Evolutionary conservation across 2,329 filamentous ascomycete species (phyloP).

Genomic region (Plectosphaerella plurivora): DNA sequence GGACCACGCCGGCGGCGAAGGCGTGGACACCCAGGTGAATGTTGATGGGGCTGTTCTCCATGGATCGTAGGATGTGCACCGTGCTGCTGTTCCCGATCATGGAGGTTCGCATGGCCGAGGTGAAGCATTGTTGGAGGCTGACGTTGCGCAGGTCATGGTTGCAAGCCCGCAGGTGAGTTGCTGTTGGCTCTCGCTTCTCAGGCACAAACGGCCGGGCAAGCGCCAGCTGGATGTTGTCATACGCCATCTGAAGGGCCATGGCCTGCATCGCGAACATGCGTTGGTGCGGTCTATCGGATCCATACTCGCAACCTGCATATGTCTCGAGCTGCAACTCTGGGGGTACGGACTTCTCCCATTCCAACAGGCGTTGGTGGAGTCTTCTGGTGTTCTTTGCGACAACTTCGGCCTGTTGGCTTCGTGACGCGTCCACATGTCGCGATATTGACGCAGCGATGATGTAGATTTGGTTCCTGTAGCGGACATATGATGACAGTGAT

Average conservation of each 20-base stretch:
- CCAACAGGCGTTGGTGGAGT: background rate
- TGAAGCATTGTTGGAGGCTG: background rate
- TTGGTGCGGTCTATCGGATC: background rate
- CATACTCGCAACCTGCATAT: background rate
- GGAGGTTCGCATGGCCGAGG: background rate
- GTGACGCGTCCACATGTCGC: too few species aligned
- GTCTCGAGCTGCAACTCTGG: background rate
- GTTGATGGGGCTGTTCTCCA: background rate
- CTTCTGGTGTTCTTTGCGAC: background rate
- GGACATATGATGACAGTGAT: too few species aligned
- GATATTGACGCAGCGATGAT: too few species aligned
- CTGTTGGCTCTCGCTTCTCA: background rate
- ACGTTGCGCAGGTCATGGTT: too few species aligned
- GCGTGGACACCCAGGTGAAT: background rate
- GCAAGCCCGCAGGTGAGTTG: too few species aligned
- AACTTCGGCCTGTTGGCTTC: too few species aligned
- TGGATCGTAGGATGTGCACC: background rate
- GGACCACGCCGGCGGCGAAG: background rate
- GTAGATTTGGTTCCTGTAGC: too few species aligned
- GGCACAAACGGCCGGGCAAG: background rate
- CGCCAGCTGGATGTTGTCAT: background rate
- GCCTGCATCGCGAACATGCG: constrained; percentile 1
- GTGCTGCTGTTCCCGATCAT: background rate
- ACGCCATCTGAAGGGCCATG: background rate
- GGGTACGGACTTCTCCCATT: background rate